A percentile compares a stretch with the other conserved stretches of the same genome.
Evolutionary conservation across 148 eudicot genomes (phyloP).

Genomic region (Diospyros lotus): DNA sequence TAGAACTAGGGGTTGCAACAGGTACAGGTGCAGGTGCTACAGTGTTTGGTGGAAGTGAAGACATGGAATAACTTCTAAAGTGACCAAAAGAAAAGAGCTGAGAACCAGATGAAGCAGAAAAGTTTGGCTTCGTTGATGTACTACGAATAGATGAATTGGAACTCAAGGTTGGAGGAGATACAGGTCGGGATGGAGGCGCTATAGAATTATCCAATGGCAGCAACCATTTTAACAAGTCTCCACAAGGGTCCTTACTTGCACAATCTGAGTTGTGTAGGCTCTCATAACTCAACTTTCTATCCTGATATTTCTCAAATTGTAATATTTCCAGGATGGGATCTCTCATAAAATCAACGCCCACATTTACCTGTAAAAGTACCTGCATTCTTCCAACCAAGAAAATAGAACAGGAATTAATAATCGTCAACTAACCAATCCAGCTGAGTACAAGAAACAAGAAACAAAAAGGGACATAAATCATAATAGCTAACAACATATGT

Average conservation of each 20-base stretch:
- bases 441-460: background rate
- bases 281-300: conserved; percentile 26
- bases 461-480: background rate
- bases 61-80: conserved; percentile 98
- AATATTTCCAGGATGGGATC: conserved; percentile 87
- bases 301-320: conserved; percentile 83
- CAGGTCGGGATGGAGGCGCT: conserved; percentile 45
- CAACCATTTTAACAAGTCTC: conserved; percentile 83
- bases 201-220: conserved; percentile 85
- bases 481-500: background rate
- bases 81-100: conserved; percentile 82
- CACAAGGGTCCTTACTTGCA: conserved; percentile 55
- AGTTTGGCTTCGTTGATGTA: conserved; percentile 46
- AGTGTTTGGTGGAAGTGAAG: conserved; percentile 70
- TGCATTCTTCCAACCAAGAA: conserved; percentile 93
- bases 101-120: conserved; percentile 67
- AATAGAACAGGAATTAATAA: conserved; percentile 30
- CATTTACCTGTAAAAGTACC: conserved; percentile 94
- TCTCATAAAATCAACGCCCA: conserved; percentile 67
- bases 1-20: conserved; percentile 38
- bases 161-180: conserved; percentile 63
- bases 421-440: conserved; percentile 19
- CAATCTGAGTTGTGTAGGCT: conserved; percentile 26
- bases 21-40: conserved; percentile 54
- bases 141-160: conserved; percentile 38